Percentiles rank a stretch among this genome's conserved stretches.
Evolutionary conservation across 2,329 filamentous ascomycete genomes (phyloP).

Genomic region (Tolypocladium nubicola): DNA sequence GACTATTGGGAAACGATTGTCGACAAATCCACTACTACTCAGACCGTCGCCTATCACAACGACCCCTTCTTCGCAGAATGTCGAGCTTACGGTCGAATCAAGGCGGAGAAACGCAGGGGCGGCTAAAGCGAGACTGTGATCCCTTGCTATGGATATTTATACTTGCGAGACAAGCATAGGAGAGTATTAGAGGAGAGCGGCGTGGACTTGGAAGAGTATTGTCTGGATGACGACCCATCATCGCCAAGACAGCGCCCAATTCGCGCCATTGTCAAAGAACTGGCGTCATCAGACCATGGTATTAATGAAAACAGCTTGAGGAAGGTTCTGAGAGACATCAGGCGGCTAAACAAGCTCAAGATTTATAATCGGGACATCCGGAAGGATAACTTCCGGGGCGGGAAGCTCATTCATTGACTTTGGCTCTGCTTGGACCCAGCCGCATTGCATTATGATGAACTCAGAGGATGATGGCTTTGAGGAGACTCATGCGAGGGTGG

Average conservation of each 20-base stretch:
- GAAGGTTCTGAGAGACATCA: background rate
- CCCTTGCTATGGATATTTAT: background rate
- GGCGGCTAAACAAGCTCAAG: background rate
- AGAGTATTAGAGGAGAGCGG: background rate
- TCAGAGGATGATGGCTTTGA: background rate
- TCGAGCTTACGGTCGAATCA: background rate
- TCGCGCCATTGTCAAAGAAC: background rate
- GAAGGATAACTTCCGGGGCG: background rate
- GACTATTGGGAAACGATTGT: background rate
- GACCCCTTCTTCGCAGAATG: background rate
- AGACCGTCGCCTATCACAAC: background rate
- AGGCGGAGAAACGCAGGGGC: background rate
- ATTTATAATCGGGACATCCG: background rate
- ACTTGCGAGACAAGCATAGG: background rate
- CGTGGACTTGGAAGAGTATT: background rate
- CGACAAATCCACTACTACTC: background rate
- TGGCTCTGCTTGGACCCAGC: background rate
- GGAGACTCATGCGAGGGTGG: background rate
- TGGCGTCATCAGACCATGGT: background rate
- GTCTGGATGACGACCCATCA: background rate
- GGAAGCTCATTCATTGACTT: background rate
- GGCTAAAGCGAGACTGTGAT: background rate
- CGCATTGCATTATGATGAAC: background rate
- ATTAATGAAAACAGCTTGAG: background rate
- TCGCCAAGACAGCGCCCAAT: background rate